Evolutionary conservation across 1,284 basidiomycete genomes (phyloP), one percentile per base, ranked within the genome.

Genomic region (Naganishia albida): DNA sequence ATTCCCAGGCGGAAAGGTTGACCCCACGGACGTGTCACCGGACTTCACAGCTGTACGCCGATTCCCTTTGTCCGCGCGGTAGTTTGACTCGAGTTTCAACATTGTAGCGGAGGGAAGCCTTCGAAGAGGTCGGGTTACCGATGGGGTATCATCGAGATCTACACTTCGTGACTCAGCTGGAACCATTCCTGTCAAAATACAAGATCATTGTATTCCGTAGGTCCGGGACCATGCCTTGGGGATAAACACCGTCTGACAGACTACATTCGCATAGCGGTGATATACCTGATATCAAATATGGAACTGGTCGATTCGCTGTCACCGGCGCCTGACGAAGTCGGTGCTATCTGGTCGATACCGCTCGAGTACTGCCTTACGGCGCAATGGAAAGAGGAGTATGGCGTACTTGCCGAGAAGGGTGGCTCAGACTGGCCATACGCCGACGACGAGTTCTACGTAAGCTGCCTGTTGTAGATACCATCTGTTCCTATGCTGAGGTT

Each of bases 1-100:
- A 1, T 76, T 93, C 0, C 91, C 91, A 0, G 91, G 91, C 30
- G 91, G 91, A 7, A 90, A 88, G 74, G 83, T 84, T 26, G 91
- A 93, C 71, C 81, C 83, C 15, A 81, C 81, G 1, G 91, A 94
- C 75, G 72, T 72, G 1, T 83, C 84, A 71, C 79, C 87, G 0
- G 75, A 87, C 13, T 79, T 83, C 53, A 91, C 91, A 48, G 91
- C 91, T 16, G 90, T 93, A 74, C 78, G 86, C 71, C 34, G 20
- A 18, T 10, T 34, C 20, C 28, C 62, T 68, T 57, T 48, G 12
- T 18, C 3, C 23, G 3, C 2, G 26, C 38, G 13, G 20, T n/a
- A 3, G 43, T 23, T 23, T 48, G 40, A 38, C 16, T 23, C 16
- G 42, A 53, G 39, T 34, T 49, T 52, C 57, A 42, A 59, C 18